Evolutionary conservation across 805 yeast genomes (phyloP), one percentile per base, ranked within the genome.

Genomic region (Saccharomycopsis sp.): DNA sequence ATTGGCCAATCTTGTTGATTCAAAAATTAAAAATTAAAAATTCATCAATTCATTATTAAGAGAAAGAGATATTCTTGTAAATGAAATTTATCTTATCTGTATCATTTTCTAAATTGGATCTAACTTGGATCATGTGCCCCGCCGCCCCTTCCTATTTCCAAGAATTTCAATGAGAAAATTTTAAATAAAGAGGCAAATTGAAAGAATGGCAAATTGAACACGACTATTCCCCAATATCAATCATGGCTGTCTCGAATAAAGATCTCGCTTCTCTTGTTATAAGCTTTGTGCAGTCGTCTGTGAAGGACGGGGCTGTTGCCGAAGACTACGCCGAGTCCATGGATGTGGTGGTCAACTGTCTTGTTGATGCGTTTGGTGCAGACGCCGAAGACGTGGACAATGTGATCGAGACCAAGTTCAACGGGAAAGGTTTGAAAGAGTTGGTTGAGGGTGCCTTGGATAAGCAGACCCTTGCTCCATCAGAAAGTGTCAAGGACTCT

Each of bases 281-380:
- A 34, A 73, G 76, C 46, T 89, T 79, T 59, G 69, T 92, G 52
- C 69, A 73, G 52, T 53, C 64, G 13, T 62, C 83, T 8, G 72
- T 81, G 15, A 56, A 69, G 34, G 69, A 71, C 48, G 82, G 83
- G 32, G 71, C 72, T 32, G 73, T 88, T 34, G 62, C 80, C 27
- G 82, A 77, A 48, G 97, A 89, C 49, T 84, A 78, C 56, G 69
- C 71, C 42, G 97, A 92, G 52, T 85, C 96, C 7, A 68, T 89
- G 52, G 96, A 87, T 50, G 94, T 89, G 38, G 97, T 97, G 46
- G 72, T 87, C 50, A 95, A 86, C 56, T 86, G 96, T 65, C 75
- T 92, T 43, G 75, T 83, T 18, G 97, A 88, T 53, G 86, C 94
- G 8, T 89, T 80, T 58, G 77, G 68, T 37, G 77, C 88, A 19